Conservation (phyloP, 352 stramenopile species). For the Pythium sp. region DNA sequence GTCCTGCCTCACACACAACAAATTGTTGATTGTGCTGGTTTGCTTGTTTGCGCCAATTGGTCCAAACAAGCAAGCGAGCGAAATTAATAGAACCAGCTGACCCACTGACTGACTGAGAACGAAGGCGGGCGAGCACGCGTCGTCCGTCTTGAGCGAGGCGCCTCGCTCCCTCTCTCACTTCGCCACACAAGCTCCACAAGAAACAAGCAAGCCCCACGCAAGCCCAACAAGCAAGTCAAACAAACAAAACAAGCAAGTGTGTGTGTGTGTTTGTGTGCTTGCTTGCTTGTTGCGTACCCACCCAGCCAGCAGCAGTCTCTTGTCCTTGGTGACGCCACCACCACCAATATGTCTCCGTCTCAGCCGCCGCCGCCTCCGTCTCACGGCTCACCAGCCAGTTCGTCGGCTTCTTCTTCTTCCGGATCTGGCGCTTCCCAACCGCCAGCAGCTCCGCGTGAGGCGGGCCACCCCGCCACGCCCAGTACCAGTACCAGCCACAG, state of each 20-base stretch:
- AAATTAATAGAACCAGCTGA: not conserved
- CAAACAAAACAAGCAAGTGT: not conserved
- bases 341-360: conserved; percentile 1
- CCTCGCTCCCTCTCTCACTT: not conserved
- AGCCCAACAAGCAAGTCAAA: not conserved
- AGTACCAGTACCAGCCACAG: not conserved
- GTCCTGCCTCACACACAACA: not conserved
- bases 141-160: not conserved
- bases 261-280: not conserved
- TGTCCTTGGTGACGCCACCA: not conserved
- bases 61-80: not conserved
- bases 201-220: not conserved
- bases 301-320: not conserved
- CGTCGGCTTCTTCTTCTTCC: not conserved
- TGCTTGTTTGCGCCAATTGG: not conserved
- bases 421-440: not conserved
- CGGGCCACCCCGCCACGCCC: not conserved
- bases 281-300: not conserved
- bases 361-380: conserved; percentile 3
- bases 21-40: not conserved
- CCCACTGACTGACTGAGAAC: not conserved
- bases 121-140: not conserved
- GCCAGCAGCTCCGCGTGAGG: not conserved
- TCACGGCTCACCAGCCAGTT: not conserved
- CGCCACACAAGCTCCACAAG: not conserved